Evolutionary conservation across 2,329 filamentous ascomycete species (phyloP).

Genomic region (Trichophyton simii): DNA sequence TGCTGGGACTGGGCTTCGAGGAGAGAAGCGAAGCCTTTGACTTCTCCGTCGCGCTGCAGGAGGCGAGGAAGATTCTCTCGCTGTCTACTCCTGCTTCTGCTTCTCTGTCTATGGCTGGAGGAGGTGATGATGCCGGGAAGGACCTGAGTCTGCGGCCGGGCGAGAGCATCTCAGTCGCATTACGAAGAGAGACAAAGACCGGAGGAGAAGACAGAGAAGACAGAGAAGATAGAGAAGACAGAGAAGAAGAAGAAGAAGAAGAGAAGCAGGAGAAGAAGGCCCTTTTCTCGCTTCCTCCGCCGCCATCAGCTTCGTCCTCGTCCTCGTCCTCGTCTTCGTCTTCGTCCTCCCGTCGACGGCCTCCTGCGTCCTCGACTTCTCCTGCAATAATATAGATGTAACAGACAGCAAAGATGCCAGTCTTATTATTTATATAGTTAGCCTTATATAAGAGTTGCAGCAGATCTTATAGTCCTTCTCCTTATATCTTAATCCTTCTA

Average conservation of each 20-base stretch:
- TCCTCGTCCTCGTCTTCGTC: neutral
- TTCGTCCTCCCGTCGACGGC: neutral
- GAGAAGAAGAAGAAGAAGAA: too few species aligned
- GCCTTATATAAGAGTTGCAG: too few species aligned
- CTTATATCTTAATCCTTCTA: too few species aligned
- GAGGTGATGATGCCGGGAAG: constrained; percentile 27
- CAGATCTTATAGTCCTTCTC: too few species aligned
- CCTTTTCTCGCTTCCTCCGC: constrained; percentile 60
- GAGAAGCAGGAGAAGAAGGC: constrained; percentile 23
- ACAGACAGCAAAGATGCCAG: too few species aligned
- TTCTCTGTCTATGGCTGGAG: neutral
- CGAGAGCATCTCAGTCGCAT: constrained; percentile 74
- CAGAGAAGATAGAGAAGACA: constrained; percentile 14
- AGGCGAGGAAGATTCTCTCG: constrained; percentile 56
- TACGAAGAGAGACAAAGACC: constrained; percentile 24
- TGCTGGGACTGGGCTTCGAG: constrained; percentile 76
- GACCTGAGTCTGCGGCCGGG: constrained; percentile 83
- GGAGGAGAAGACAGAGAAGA: constrained; percentile 33
- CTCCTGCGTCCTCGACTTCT: too few species aligned
- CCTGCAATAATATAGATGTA: too few species aligned
- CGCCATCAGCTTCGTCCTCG: neutral
- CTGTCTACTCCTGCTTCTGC: neutral
- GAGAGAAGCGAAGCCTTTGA: constrained; percentile 78
- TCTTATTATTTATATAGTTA: too few species aligned
- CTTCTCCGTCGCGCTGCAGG: constrained; percentile 67